Evolutionary conservation across 371 early-diverging fungal genomes (phyloP), one percentile per base, ranked within the genome.

Genomic region (Mortierella sp.): DNA sequence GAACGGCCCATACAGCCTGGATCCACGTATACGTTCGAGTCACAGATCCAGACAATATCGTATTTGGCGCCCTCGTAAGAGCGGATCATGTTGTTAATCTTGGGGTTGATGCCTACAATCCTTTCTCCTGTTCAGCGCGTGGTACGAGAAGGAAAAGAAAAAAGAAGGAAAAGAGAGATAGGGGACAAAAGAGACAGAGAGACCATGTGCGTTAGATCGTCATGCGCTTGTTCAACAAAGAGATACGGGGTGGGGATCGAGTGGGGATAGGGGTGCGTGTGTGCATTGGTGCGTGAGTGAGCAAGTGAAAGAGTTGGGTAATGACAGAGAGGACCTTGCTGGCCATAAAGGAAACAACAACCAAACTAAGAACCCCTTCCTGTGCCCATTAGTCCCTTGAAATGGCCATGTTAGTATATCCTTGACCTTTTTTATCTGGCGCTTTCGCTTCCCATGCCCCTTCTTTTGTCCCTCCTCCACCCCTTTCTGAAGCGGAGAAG

Each of bases 11-110:
- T 85, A 0, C 92, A 90, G 25, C 93, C 91, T 21, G 86, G 84
- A 51, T 93, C 89, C 6, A 94, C 90, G 63, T 84, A 88, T 1
- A 97, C 91, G 83, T 98, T 98, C 14, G 93, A 93, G 72, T 98
- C 99, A 25, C 93, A 85, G 53, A 97, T 91, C 99, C 99, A 98
- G 16, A 98, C 75, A 66, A 97, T 90, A 71, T 97, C 96, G 81
- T 95, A 86, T 69, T 92, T 90, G 6, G 96, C 93, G 4, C 82
- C 73, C 47, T 88, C 84, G 75, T 95, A 97, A 2, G 94, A 91
- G 64, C 88, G 84, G 14, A 96, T 74, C 88, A 98, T 87, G 84
- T 98, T 98, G 86, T 95, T 96, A 75, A 98, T 89, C 80, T 98
- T 98, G 12, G 99, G 99, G 76, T 98, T 98, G 56, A 91, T 90